phyloP scores from a whole-genome alignment of 169 alveolate genomes.

The Nephromyces sp. region DNA sequence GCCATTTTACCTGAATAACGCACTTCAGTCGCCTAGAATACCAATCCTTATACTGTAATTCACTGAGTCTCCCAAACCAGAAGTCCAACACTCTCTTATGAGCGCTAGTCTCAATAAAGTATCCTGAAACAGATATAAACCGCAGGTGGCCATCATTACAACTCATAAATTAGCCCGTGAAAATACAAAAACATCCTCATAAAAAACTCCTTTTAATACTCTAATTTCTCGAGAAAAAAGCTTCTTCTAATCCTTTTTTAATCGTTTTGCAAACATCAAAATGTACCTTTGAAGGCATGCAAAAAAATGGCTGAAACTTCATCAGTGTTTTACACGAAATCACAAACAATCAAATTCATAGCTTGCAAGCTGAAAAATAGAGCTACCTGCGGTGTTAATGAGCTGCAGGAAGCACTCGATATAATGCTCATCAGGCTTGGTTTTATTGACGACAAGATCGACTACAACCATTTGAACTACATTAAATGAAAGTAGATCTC shows the following conservation, averaged over 20 bases:
- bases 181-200: no score
- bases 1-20: constrained; percentile 40
- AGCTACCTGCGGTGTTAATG: constrained; percentile 63
- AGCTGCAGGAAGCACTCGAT: constrained; percentile 76
- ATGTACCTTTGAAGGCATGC: no score
- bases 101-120: constrained; percentile 62
- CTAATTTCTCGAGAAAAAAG: no score
- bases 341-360: not conserved
- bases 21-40: constrained; percentile 75
- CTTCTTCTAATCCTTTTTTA: no score
- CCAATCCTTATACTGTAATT: constrained; percentile 55
- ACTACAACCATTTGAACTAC: constrained; percentile 73
- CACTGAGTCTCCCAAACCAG: constrained; percentile 80
- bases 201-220: no score
- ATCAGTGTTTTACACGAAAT: no score
- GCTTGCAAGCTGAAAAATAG: not conserved
- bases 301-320: no score
- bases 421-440: constrained; percentile 76
- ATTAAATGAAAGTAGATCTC: constrained; percentile 69
- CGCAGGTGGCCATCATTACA: no score
- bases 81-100: no score
- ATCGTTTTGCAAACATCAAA: no score
- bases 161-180: no score
- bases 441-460: constrained; percentile 65
- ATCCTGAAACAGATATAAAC: no score